A percentile compares a stretch with the other conserved stretches of the same genome.
These are phyloP conservation scores for Sarcodon sp. DNA, from an alignment of 768 basidiomycete genomes.

Conservation along the genomic window DNA sequence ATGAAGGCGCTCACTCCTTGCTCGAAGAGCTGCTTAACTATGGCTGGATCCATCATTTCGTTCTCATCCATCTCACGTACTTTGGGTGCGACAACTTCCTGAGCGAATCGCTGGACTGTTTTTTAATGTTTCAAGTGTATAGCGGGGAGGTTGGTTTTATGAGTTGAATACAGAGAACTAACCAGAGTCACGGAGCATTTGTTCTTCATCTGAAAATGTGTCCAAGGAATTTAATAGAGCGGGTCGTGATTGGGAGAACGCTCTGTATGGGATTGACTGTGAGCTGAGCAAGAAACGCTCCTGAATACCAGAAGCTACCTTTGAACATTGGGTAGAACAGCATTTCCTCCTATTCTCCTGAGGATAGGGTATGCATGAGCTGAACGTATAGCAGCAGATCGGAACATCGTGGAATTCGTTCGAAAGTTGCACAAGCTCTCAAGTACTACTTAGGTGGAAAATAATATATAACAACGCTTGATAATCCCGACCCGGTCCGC, in stretches of 20 bases:
- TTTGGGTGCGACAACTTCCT: conserved; percentile 81
- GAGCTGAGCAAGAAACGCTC: too few species aligned
- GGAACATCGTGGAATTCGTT: too few species aligned
- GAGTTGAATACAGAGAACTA: conserved; percentile 10
- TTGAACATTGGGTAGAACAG: too few species aligned
- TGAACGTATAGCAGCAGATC: too few species aligned
- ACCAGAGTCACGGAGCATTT: conserved; percentile 90
- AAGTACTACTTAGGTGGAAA: too few species aligned
- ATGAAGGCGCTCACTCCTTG: conserved; percentile 59
- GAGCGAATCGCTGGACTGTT: conserved; percentile 76
- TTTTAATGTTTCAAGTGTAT: not conserved
- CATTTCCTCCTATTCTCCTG: too few species aligned
- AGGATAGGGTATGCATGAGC: too few species aligned
- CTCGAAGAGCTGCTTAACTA: conserved; percentile 86
- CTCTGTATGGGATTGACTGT: not conserved
- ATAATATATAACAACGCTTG: too few species aligned
- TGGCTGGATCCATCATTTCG: conserved; percentile 79
- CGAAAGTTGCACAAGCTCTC: too few species aligned
- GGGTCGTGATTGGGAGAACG: conserved; percentile 10
- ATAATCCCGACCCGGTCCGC: too few species aligned
- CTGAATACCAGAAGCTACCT: too few species aligned
- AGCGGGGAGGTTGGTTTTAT: not conserved
- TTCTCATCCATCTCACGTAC: conserved; percentile 98
- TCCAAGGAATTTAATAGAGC: conserved; percentile 43
- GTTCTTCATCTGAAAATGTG: conserved; percentile 87